These are phyloP conservation scores for Musa itinerans DNA, from an alignment of 176 grass and related monocot genomes.

Conservation along the genomic window DNA sequence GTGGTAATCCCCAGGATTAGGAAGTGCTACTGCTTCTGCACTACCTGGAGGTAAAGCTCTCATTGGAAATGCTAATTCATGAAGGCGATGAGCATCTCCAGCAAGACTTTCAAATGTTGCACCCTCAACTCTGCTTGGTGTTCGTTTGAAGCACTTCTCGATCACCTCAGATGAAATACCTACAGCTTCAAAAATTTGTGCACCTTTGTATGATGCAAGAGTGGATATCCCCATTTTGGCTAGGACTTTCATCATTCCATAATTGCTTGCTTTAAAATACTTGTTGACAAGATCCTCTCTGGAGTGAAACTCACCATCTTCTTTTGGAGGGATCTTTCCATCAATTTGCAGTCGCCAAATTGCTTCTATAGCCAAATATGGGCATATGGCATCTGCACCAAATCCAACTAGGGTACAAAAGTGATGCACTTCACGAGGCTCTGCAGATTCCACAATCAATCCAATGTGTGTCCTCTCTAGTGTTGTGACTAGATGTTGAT, in stretches of 20 bases:
- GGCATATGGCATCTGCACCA: constrained; percentile 91
- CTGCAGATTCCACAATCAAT: constrained; percentile 74
- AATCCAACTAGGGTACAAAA: constrained; percentile 91
- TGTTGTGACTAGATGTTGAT: constrained; percentile 89
- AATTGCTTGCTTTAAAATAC: constrained; percentile 87
- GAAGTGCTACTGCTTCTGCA: constrained; percentile 72
- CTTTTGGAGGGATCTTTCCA: constrained; percentile 70
- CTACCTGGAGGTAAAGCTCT: constrained; percentile 67
- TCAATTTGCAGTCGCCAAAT: constrained; percentile 89
- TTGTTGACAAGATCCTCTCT: constrained; percentile 59
- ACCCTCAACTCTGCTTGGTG: constrained; percentile 81
- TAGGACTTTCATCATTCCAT: constrained; percentile 99
- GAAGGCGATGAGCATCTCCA: constrained; percentile 71
- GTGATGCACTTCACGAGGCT: constrained; percentile 97
- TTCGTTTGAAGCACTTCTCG: constrained; percentile 75
- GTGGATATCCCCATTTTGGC: constrained; percentile 99
- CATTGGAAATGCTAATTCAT: constrained; percentile 72
- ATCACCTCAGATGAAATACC: constrained; percentile 85
- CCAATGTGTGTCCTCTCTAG: constrained; percentile 81
- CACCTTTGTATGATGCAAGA: constrained; percentile 98
- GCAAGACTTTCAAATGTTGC: constrained; percentile 94
- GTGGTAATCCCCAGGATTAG: constrained; percentile 88
- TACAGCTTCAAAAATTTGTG: constrained; percentile 98
- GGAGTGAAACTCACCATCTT: constrained; percentile 37
- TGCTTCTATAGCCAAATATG: constrained; percentile 81